Evolutionary conservation across 331 rosid species (phyloP).

Genomic region (Rhamnella rubrinervis): DNA sequence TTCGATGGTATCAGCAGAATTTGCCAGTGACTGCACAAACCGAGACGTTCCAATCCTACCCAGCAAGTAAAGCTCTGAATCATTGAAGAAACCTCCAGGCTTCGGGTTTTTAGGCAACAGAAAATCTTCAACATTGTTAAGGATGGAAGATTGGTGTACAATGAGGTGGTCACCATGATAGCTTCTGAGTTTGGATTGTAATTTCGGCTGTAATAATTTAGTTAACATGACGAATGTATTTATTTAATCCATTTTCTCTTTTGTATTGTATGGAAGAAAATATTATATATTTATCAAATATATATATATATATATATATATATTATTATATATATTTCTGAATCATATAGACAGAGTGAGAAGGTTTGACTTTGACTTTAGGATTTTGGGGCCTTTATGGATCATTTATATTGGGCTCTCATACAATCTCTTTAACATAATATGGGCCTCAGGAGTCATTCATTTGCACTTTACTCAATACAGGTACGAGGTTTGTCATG

Average conservation of each 20-base stretch:
- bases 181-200: constrained; percentile 5
- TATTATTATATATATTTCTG: no score
- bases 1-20: constrained; percentile 7
- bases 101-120: constrained; percentile 6
- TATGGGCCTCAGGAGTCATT: no score
- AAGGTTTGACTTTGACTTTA: no score
- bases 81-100: constrained; percentile 2
- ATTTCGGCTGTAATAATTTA: constrained; percentile 20
- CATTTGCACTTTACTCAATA: no score
- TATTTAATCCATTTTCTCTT: no score
- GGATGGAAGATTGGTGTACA: constrained; percentile 9
- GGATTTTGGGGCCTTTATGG: no score
- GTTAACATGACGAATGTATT: constrained; percentile 14
- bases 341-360: no score
- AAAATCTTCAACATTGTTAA: not conserved
- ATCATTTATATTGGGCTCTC: no score
- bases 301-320: no score
- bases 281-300: no score
- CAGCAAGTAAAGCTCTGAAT: not conserved
- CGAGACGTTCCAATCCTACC: constrained; percentile 12
- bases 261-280: not conserved
- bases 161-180: not conserved
- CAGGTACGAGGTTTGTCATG: no score
- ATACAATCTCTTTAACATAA: no score
- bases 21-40: constrained; percentile 31